Conservation (phyloP, 352 stramenopile genomes). For the Salisapilia sapeloensis region DNA sequence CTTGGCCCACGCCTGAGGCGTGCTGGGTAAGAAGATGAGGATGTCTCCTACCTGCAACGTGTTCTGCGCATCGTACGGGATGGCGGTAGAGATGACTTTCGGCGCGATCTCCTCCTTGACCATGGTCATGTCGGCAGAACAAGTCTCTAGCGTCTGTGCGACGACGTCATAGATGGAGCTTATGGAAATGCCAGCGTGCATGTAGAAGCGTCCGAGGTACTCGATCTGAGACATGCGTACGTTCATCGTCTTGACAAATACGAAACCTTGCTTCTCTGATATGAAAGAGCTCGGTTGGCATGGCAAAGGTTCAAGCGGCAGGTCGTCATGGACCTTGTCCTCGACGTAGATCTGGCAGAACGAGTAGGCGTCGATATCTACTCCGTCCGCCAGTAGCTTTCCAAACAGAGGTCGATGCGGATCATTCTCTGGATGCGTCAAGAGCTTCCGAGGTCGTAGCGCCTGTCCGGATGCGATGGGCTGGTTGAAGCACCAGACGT, state of each 20-base stretch:
- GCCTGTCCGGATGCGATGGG: constrained; percentile 52
- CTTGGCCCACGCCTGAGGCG: constrained; percentile 4
- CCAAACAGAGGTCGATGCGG: constrained; percentile 41
- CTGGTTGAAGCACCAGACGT: constrained; percentile 68
- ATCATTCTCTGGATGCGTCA: constrained; percentile 22
- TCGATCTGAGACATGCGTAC: constrained; percentile 14
- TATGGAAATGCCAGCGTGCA: constrained; percentile 8
- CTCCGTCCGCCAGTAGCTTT: constrained; percentile 44
- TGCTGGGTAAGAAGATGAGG: constrained; percentile 25
- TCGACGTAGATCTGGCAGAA: constrained; percentile 67
- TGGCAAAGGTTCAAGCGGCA: constrained; percentile 11
- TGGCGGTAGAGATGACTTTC: constrained; percentile 22
- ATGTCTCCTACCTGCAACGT: constrained; percentile 35
- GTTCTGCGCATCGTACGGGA: constrained; percentile 11
- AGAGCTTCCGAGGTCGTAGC: constrained; percentile 46
- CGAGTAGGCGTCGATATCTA: constrained; percentile 75
- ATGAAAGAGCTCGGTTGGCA: no score
- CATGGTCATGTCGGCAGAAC: constrained; percentile 27
- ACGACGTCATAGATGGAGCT: constrained; percentile 25
- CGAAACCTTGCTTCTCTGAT: constrained; percentile 14
- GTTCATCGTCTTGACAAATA: constrained; percentile 57
- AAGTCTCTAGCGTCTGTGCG: constrained; percentile 17
- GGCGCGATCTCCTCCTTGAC: constrained; percentile 66
- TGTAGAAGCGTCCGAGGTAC: constrained; percentile 20
- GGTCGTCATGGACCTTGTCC: constrained; percentile 11